Base-by-base conservation (phyloP, 345 rosid species). In the Salix koriyanagi region DNA sequence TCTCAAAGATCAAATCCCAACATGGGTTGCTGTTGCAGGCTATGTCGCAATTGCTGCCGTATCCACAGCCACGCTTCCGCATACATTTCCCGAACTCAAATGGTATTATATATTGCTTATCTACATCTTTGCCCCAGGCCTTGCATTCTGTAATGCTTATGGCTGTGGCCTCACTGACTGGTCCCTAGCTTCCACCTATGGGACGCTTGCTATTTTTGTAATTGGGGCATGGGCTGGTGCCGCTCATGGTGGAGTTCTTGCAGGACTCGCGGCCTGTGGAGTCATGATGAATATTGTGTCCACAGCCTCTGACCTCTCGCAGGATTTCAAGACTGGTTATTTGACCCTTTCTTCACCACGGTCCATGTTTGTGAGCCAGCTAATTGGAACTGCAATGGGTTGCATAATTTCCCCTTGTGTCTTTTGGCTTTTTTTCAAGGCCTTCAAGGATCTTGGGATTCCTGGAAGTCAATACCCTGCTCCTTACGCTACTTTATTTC, bases 91-190 rank as follows among this genome's bases (percentile, higher is more conserved):
- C 0, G 82, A 81, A 66, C 89, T 88, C 41, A 86, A 83, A 71
- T 88, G 91, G 91, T 84, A 86, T 73, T 78, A 86, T 76, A 75
- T 86, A 16, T 72, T 84, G 4, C 86, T 83, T 10, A 86, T 86
- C 69, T 88, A 88, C 85, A 70, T 84, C 79, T 26, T 83, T 69
- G 91, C 91, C 15, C 91, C 89, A 19, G 67, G 72, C 0, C 75
- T 88, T 44, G 75, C 87, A 16, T 88, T 88, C 83, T 84, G 91
- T 54, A 88, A 88, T 28, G 89, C 91, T 4, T 88, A 88, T 42
- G 91, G 91, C 52, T 84, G 86, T 69, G 91, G 91, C 3, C 88
- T 88, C 10, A 88, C 91, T 2, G 91, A 88, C 28, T 82, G 87
- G 85, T 85, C 86, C 81, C 79, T 88, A 69, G 89, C 91, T 50